Percentiles rank a stretch among this genome's conserved stretches.
Evolutionary conservation across 2,329 filamentous ascomycete genomes (phyloP).

Genomic region (Scortechinia acanthostroma): DNA sequence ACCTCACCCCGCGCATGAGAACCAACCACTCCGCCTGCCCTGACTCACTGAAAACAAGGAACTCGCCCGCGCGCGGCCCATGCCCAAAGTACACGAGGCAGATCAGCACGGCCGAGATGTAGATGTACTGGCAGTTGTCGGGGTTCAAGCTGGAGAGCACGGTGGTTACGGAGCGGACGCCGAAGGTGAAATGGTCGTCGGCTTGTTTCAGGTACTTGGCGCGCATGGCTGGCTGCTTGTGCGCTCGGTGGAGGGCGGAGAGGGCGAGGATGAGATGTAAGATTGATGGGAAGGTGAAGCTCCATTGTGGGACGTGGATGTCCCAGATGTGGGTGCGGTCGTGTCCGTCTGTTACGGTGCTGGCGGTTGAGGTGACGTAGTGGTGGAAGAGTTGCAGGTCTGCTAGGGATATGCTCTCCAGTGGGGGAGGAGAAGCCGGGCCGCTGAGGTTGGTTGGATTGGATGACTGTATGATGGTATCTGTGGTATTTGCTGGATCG

Average conservation of each 20-base stretch:
- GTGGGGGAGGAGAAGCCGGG: no score
- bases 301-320: slow-evolving; percentile 18
- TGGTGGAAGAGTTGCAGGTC: slow-evolving; percentile 21
- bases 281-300: slow-evolving; percentile 17
- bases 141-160: slow-evolving; percentile 13
- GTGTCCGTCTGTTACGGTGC: slow-evolving; percentile 12
- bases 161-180: slow-evolving; percentile 17
- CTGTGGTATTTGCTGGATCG: no score
- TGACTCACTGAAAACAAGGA: slow-evolving; percentile 17
- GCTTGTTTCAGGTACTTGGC: slow-evolving; percentile 14
- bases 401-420: slow-evolving; percentile 13
- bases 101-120: slow-evolving; percentile 18
- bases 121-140: slow-evolving; percentile 18
- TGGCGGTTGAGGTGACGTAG: slow-evolving; percentile 9
- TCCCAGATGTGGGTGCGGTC: slow-evolving; percentile 5
- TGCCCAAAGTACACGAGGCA: slow-evolving; percentile 21
- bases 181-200: slow-evolving; percentile 21
- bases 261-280: slow-evolving; percentile 19
- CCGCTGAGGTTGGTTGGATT: not conserved
- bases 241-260: slow-evolving; percentile 15
- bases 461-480: not conserved
- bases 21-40: slow-evolving; percentile 19
- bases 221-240: slow-evolving; percentile 9
- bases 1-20: slow-evolving; percentile 17
- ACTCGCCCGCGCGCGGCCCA: slow-evolving; percentile 17